Conservation (phyloP, 2,329 filamentous ascomycete species). For the Metarhizium brunneum region DNA sequence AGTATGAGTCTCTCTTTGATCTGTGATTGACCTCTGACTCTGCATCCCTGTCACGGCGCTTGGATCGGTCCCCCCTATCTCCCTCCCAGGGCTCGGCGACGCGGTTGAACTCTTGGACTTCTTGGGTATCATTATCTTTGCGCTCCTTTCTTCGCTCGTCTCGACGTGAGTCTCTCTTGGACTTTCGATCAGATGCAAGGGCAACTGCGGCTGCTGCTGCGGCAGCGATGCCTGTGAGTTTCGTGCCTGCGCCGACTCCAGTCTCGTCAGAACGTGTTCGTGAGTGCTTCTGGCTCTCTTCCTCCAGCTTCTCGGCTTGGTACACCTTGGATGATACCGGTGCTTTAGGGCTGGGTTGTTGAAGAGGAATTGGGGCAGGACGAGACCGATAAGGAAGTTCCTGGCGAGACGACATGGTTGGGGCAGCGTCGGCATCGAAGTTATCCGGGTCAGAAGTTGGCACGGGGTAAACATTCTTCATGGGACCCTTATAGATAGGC, state of each 20-base stretch:
- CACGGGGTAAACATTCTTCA: slow-evolving; percentile 59
- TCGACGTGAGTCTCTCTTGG: slow-evolving; percentile 9
- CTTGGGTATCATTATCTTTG: slow-evolving; percentile 9
- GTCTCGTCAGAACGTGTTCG: slow-evolving; percentile 27
- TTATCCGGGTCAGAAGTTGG: slow-evolving; percentile 55
- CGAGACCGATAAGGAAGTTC: slow-evolving; percentile 33
- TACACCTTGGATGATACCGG: slow-evolving; percentile 65
- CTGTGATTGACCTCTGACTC: slow-evolving; percentile 11
- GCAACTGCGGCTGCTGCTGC: slow-evolving; percentile 36
- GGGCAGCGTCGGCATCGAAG: slow-evolving; percentile 48
- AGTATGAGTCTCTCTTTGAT: slow-evolving; percentile 20
- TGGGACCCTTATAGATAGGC: slow-evolving; percentile 15
- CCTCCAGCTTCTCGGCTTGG: slow-evolving; percentile 34
- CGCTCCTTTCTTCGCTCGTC: slow-evolving; percentile 14
- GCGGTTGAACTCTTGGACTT: slow-evolving; percentile 2
- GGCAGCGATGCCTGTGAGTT: slow-evolving; percentile 36
- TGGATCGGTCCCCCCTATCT: slow-evolving; percentile 14
- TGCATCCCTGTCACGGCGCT: slow-evolving; percentile 14
- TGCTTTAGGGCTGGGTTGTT: slow-evolving; percentile 73
- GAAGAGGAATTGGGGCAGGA: slow-evolving; percentile 58
- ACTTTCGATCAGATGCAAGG: slow-evolving; percentile 16
- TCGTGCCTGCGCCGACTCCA: slow-evolving; percentile 33
- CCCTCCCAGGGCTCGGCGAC: slow-evolving; percentile 7
- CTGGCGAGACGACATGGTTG: slow-evolving; percentile 33
- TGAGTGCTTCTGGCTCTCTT: slow-evolving; percentile 21